Base-by-base conservation (phyloP, 331 rosid genomes). In the Quercus phellos region DNA sequence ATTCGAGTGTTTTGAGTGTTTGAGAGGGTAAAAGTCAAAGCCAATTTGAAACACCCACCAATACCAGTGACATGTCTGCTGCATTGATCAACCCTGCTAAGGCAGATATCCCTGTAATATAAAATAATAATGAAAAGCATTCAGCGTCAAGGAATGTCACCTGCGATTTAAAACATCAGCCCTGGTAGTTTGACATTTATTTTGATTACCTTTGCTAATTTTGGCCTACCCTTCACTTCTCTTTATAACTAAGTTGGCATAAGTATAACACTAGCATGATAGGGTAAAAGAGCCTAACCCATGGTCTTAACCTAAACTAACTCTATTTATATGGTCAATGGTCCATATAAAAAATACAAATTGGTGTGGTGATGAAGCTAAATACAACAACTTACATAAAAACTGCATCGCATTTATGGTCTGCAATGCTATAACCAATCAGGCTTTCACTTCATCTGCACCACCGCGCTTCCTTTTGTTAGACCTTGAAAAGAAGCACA, bases 401-500 rank as follows among this genome's bases (percentile, higher is more conserved):
- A 81, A 74, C 56, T 74, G 35, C n/a, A 70, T 63, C 79, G 60
- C 38, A 27, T 61, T 66, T 55, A n/a, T 64, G 75, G 73, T 51
- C 74, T 79, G 50, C 56, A 55, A 26, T 76, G 79, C 74, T 21
- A 51, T 80, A 73, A 70, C 51, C 35, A 46, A 80, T 92, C 88
- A 90, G 72, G 91, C 81, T 83, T 83, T 85, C 78, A 84, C 80
- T 77, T 82, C 78, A 83, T 83, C 88, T 60, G 64, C 81, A 50
- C 85, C 87, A 55, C 82, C 81, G 17, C 94, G 89, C 85, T 93
- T 90, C 84, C 97, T 88, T 89, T 88, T 91, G 96, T 85, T 93
- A 73, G 92, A 85, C 73, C 78, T 85, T 21, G 90, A 89, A 75
- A 87, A 87, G 91, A 78, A 88, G 85, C 96, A 89, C 64, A 87